Evolutionary conservation across 2,329 filamentous ascomycete genomes (phyloP), one percentile per base, ranked within the genome.

Genomic region (Botrytis fragariae): DNA sequence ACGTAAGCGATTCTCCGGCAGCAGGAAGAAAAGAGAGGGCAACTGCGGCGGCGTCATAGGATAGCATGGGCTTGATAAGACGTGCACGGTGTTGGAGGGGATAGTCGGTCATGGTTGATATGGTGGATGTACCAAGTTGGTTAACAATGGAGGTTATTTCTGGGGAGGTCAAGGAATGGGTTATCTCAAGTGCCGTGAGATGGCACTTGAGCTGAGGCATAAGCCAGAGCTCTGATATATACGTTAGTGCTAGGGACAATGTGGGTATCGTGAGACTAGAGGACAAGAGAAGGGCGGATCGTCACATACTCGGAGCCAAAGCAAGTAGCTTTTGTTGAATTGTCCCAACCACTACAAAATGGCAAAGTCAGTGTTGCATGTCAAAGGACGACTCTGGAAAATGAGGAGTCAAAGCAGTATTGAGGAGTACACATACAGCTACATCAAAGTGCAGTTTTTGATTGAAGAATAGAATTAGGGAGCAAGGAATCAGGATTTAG

Each of bases 21-120:
- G 93, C 93, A 0, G 95, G 95, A 2, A 98, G 84, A 82, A 97
- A 98, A 39, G 93, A 96, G 48, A 98, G 83, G 1, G 95, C 95
- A 72, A 98, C 86, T 25, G 94, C 95, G 8, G 94, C 91, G 1
- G 93, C 88, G 81, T 98, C 95, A 80, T 92, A 97, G 37, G 93
- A 94, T 63, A 98, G 82, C 81, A 92, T 86, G 1, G 95, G 95
- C 81, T 92, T 96, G 74, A 97, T 89, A 5, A 98, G 88, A 18
- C 93, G 89, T 1, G 92, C 85, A 62, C 92, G 90, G 80, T 94
- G 91, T 6, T 83, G 81, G 78, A 87, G 86, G 0, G 92, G 90
- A 79, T 91, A 90, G 79, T 91, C 88, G 8, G 89, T 88, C 76
- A 97, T 88, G 16, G 83, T 79, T 12, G 87, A 84, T 51, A 93